Percentiles rank a stretch among this genome's conserved stretches.
These are phyloP conservation scores for Ophiostoma fasciatum DNA, from an alignment of 2,329 filamentous ascomycete genomes.

Conservation along the genomic window DNA sequence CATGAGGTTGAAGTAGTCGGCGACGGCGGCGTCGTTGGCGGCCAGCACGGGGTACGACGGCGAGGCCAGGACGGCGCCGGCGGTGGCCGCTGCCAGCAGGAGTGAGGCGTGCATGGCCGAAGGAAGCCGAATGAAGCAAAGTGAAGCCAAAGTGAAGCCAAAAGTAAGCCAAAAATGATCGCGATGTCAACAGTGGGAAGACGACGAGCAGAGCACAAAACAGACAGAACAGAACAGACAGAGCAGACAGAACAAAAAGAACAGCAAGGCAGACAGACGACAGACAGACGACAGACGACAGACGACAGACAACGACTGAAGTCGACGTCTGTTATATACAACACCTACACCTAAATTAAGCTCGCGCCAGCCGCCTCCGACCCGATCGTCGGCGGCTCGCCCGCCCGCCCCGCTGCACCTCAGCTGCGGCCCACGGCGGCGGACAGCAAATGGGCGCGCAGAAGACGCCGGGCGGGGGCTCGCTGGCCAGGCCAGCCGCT, in stretches of 20 bases:
- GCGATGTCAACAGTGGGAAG: no score
- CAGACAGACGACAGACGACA: no score
- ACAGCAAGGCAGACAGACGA: background rate
- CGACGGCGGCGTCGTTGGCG: conserved; percentile 28
- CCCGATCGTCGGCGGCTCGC: no score
- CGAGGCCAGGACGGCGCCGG: conserved; percentile 29
- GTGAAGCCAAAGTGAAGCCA: no score
- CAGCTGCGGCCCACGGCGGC: conserved; percentile 2
- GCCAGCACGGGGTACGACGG: conserved; percentile 32
- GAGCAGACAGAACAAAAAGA: background rate
- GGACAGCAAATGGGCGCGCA: conserved; percentile 5
- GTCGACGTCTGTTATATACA: no score
- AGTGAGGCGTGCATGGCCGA: conserved; percentile 32
- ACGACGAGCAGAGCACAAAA: background rate
- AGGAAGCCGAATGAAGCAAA: background rate
- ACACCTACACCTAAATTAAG: conserved; percentile 5
- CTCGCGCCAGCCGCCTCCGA: background rate
- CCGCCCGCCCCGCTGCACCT: no score
- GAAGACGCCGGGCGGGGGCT: conserved; percentile 2
- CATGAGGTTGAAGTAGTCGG: conserved; percentile 46
- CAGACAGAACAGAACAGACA: background rate
- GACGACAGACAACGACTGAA: background rate
- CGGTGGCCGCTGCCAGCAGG: conserved; percentile 30
- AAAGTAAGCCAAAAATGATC: background rate
- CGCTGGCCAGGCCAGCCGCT: conserved; percentile 10